Base-by-base conservation (phyloP, 768 basidiomycete species). In the Scleroderma citrinum region DNA sequence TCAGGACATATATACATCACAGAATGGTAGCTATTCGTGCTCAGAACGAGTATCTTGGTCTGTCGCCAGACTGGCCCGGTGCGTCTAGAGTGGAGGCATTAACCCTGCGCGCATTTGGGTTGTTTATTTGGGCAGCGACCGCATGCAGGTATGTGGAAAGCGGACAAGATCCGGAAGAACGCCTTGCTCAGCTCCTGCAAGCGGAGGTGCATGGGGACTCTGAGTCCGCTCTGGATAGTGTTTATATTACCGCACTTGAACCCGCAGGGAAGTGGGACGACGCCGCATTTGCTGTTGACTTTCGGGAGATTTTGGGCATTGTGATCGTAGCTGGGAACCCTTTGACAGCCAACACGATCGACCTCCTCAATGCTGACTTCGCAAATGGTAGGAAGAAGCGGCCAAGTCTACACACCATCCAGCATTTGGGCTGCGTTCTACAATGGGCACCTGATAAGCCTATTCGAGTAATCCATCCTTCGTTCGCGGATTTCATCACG, bases 401-500 rank as follows among this genome's bases (percentile, higher is more conserved):
- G 2, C 66, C 62, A 5, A 59, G 64, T 47, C 44, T 61, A 12
- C 66, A 68, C 48, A 66, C 65, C 24, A 58, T 66, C 47, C 51
- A 53, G 24, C 58, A 59, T 54, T 46, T 66, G 1, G 55, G 57
- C 11, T 56, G 56, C 21, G 56, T 66, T 19, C 44, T 66, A 44
- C 66, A 59, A 26, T 65, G 63, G 61, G 53, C 53, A 2, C 49
- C 59, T 29, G 56, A 58, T 32, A 52, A 59, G 17, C 58, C 61
- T n/a, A 63, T 70, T 38, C 59, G 49, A 14, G 57, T 65, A 2
- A 59, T 63, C 51, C 69, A 70, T 46, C 60, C 68, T 0, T 68
- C 66, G 23, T 67, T 69, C 20, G 54, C 52, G 5, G 68, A 70
- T 44, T 69, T 70, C 35, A 53, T 70, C 32, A 63, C 62, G 21